These are phyloP conservation scores for Mycosphaerella arachidis DNA, from an alignment of 2,329 filamentous ascomycete species.

Conservation along the genomic window DNA sequence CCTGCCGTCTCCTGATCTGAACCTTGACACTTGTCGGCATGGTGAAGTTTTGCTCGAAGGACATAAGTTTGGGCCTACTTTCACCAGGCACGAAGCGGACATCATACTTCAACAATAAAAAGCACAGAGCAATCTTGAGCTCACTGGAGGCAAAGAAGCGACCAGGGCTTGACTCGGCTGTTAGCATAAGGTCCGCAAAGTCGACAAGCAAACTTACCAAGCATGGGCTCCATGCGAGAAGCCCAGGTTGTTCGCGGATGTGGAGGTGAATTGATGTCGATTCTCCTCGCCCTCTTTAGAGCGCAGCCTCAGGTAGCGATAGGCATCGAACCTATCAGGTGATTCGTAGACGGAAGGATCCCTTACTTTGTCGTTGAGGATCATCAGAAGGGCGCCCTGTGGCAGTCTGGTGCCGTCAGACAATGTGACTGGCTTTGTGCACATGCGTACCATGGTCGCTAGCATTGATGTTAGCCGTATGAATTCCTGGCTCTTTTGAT, in stretches of 20 bases:
- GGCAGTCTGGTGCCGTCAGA: slow-evolving; percentile 17
- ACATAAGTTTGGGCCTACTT: neutral
- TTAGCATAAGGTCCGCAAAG: neutral
- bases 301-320: slow-evolving; percentile 23
- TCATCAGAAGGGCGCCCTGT: slow-evolving; percentile 15
- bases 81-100: slow-evolving; percentile 9
- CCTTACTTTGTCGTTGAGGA: slow-evolving; percentile 9
- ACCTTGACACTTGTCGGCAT: neutral
- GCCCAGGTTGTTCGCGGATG: slow-evolving; percentile 18
- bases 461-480: neutral
- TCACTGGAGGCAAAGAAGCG: slow-evolving; percentile 33
- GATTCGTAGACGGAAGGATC: slow-evolving; percentile 16
- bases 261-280: slow-evolving; percentile 22
- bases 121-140: slow-evolving; percentile 32
- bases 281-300: slow-evolving; percentile 20
- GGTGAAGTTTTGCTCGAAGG: neutral
- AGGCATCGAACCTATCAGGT: slow-evolving; percentile 22
- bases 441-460: neutral
- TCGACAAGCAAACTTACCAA: neutral
- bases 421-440: slow-evolving; percentile 11
- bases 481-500: slow-evolving; percentile 20
- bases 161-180: slow-evolving; percentile 23
- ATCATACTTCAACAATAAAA: slow-evolving; percentile 34
- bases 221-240: slow-evolving; percentile 34
- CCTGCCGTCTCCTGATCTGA: neutral